phyloP scores from a whole-genome alignment of 306 rosid species.

The Fagus crenata region DNA sequence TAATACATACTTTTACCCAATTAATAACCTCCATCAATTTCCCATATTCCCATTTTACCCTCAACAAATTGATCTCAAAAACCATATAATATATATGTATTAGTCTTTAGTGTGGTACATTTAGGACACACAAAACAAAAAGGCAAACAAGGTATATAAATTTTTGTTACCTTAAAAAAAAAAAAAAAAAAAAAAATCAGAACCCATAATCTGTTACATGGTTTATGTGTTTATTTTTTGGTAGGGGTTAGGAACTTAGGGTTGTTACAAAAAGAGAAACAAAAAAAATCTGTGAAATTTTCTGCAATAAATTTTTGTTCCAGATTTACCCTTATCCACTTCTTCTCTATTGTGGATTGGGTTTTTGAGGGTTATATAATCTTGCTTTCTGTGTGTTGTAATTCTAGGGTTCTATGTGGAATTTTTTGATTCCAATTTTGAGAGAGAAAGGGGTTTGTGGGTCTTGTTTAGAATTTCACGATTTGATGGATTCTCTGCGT shows the following conservation, averaged over 20 bases:
- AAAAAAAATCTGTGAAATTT: conserved; percentile 10
- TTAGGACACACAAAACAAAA: not conserved
- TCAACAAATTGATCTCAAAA: not conserved
- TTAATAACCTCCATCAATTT: not conserved
- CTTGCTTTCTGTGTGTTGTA: not conserved
- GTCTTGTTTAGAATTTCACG: conserved; percentile 29
- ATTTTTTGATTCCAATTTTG: conserved; percentile 10
- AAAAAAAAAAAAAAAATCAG: not conserved
- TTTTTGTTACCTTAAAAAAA: conserved; percentile 13
- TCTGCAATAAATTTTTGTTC: conserved; percentile 24
- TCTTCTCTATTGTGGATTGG: conserved; percentile 2
- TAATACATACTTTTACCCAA: no score
- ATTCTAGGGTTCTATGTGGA: not conserved
- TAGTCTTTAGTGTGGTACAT: no score
- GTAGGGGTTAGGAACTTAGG: conserved; percentile 24
- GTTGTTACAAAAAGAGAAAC: no score
- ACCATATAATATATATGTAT: no score
- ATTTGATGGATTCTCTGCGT: conserved; percentile 15
- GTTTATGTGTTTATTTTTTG: conserved; percentile 9
- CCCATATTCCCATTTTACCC: not conserved
- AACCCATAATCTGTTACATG: conserved; percentile 12
- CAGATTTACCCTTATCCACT: conserved; percentile 46
- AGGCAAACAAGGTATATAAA: not conserved
- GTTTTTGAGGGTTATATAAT: not conserved
- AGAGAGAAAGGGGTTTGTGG: conserved; percentile 2